A percentile compares a stretch with the other conserved stretches of the same genome.
These are phyloP conservation scores for Camelina hispida DNA, from an alignment of 345 rosid species.

Conservation along the genomic window DNA sequence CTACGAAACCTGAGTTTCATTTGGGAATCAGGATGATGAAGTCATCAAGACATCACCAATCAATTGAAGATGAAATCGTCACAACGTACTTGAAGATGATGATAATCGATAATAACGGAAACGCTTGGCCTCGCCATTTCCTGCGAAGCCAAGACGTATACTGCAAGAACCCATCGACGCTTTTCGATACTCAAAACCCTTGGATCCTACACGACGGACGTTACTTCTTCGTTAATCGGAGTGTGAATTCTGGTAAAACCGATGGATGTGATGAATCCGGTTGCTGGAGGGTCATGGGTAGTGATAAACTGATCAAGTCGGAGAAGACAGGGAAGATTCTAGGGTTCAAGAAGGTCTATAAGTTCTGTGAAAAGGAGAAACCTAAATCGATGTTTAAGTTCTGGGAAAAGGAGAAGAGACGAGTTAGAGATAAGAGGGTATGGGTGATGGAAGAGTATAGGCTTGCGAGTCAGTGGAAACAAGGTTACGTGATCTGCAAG, in stretches of 20 bases:
- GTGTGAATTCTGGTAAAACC: neutral
- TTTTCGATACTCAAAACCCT: neutral
- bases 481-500: slow-evolving; percentile 29
- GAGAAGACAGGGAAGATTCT: neutral
- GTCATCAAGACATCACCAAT: neutral
- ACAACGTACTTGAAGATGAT: slow-evolving; percentile 13
- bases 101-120: neutral
- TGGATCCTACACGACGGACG: neutral
- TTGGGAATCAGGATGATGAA: neutral
- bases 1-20: slow-evolving; percentile 2
- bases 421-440: neutral
- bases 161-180: slow-evolving; percentile 15
- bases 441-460: slow-evolving; percentile 35
- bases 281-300: slow-evolving; percentile 18
- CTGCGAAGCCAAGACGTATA: slow-evolving; percentile 19
- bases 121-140: neutral
- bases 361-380: slow-evolving; percentile 25
- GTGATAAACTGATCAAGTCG: slow-evolving; percentile 17
- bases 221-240: slow-evolving; percentile 1
- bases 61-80: neutral
- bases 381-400: neutral
- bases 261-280: slow-evolving; percentile 19
- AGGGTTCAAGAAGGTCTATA: slow-evolving; percentile 20
- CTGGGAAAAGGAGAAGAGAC: slow-evolving; percentile 25
- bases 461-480: slow-evolving; percentile 17